Evolutionary conservation across 2,329 filamentous ascomycete genomes (phyloP), one percentile per base, ranked within the genome.

Genomic region (Botrytis paeoniae): DNA sequence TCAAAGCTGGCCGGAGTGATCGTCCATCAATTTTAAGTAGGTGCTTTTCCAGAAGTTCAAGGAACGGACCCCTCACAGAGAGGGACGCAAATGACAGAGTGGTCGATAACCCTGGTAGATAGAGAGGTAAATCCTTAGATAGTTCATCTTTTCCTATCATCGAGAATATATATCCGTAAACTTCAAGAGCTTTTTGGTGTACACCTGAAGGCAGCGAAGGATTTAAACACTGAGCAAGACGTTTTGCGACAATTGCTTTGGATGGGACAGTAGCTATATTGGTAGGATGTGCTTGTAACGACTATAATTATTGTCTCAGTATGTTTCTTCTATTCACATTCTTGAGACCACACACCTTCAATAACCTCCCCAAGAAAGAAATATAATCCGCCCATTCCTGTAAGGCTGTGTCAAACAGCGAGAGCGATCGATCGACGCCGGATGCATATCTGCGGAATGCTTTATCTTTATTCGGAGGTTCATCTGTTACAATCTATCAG

Each of bases 321-420:
- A 76, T 71, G 64, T 74, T 73, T 37, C 62, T 69, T 73, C 65
- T 63, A 10, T 70, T 73, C 43, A 51, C 54, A 37, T 63, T 74
- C 69, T 73, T 29, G 45, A 74, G 57, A 29, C 39, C 75, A 76
- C 80, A 78, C 81, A 95, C 93, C 89, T 98, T 98, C 75, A 97
- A 86, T 66, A 99, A 86, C 75, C 94, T 90, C 81, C 93, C 97
- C 72, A 99, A 85, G 81, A 98, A 99, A 29, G 95, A 97, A 80
- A 99, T 99, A 81, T 99, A 99, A 84, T 99, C 96, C 66, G 97
- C 96, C 96, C 96, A 99, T 89, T 99, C 96, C 83, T 98, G 94
- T 78, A 98, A 86, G 43, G 94, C 91, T 25, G 93, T 95, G 81
- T 99, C 96, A 84, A 98, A 99, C 48, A 97, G 87, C 63, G 92